Percentiles rank a stretch among this genome's conserved stretches.
Conservation (phyloP, 495 filamentous ascomycete species). For the Daldinia vernicosa region DNA sequence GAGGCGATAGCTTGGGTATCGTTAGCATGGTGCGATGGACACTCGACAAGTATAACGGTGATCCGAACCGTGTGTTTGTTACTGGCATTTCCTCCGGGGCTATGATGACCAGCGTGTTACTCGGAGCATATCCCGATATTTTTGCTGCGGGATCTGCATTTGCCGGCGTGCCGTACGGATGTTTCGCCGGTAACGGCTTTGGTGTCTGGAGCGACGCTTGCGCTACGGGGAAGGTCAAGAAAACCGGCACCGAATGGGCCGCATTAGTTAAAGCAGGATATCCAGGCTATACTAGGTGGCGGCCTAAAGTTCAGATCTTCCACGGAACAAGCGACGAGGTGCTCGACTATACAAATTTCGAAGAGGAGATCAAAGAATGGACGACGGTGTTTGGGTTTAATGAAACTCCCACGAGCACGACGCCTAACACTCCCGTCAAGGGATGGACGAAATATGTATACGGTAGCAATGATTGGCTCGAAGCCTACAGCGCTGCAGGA, state of each 20-base stretch:
- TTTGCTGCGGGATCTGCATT: slow-evolving; percentile 61
- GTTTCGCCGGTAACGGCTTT: slow-evolving; percentile 59
- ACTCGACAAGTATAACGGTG: slow-evolving; percentile 53
- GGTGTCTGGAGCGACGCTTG: slow-evolving; percentile 58
- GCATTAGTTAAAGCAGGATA: slow-evolving; percentile 57
- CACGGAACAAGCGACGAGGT: slow-evolving; percentile 61
- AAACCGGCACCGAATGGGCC: slow-evolving; percentile 55
- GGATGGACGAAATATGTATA: slow-evolving; percentile 61
- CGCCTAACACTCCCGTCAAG: slow-evolving; percentile 48
- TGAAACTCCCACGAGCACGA: slow-evolving; percentile 44
- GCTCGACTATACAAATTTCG: slow-evolving; percentile 59
- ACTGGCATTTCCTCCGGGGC: slow-evolving; percentile 60
- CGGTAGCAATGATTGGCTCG: slow-evolving; percentile 52
- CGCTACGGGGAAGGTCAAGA: slow-evolving; percentile 53
- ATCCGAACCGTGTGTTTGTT: slow-evolving; percentile 57
- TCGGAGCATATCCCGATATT: slow-evolving; percentile 53
- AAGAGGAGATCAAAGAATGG: slow-evolving; percentile 64
- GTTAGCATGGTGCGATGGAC: slow-evolving; percentile 68
- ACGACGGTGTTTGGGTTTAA: slow-evolving; percentile 46
- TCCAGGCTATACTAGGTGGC: slow-evolving; percentile 58
- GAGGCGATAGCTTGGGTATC: slow-evolving; percentile 66
- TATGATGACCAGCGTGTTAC: slow-evolving; percentile 59
- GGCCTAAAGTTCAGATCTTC: slow-evolving; percentile 65
- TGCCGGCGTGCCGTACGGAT: slow-evolving; percentile 68
- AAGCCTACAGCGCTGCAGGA: slow-evolving; percentile 59